Evolutionary conservation across 2,329 filamentous ascomycete species (phyloP).

Genomic region (Claviceps africana): DNA sequence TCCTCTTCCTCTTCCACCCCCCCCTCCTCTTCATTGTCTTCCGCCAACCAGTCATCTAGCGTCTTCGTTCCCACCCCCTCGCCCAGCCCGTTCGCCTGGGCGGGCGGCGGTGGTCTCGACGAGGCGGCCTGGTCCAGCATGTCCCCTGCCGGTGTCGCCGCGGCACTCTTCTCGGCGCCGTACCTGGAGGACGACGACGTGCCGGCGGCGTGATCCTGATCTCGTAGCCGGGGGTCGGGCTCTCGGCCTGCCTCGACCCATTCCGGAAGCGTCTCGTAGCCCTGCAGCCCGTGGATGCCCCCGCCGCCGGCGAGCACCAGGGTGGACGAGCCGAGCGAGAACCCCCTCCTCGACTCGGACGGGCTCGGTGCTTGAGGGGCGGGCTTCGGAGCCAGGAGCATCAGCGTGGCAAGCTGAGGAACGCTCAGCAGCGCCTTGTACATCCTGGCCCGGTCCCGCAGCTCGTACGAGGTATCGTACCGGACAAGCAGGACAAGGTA

Average conservation of each 20-base stretch:
- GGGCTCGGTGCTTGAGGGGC: slow-evolving; percentile 83
- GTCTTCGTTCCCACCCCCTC: slow-evolving; percentile 55
- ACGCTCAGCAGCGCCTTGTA: slow-evolving; percentile 73
- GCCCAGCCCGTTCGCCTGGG: slow-evolving; percentile 35
- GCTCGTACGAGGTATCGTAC: slow-evolving; percentile 89
- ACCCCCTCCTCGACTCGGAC: slow-evolving; percentile 65
- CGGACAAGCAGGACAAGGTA: slow-evolving; percentile 75
- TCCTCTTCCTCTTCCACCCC: slow-evolving; percentile 38
- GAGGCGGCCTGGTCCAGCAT: slow-evolving; percentile 44
- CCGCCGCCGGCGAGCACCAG: slow-evolving; percentile 68
- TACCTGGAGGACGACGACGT: slow-evolving; percentile 14
- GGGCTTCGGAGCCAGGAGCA: slow-evolving; percentile 87
- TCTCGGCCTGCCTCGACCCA: slow-evolving; percentile 76
- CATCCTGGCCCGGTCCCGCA: slow-evolving; percentile 78
- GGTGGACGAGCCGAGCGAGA: slow-evolving; percentile 71
- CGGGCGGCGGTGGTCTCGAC: slow-evolving; percentile 20
- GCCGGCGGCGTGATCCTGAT: slow-evolving; percentile 32
- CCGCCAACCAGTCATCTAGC: slow-evolving; percentile 84
- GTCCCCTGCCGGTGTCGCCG: slow-evolving; percentile 46
- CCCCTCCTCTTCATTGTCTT: slow-evolving; percentile 45
- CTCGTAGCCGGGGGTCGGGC: slow-evolving; percentile 60
- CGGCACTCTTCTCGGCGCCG: slow-evolving; percentile 18
- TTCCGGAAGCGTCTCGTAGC: slow-evolving; percentile 66
- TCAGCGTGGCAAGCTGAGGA: slow-evolving; percentile 76
- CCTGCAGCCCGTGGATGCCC: slow-evolving; percentile 58